Evolutionary conservation across 1,139 yeast species (phyloP).

Genomic region (Lodderomyces elongisporus): DNA sequence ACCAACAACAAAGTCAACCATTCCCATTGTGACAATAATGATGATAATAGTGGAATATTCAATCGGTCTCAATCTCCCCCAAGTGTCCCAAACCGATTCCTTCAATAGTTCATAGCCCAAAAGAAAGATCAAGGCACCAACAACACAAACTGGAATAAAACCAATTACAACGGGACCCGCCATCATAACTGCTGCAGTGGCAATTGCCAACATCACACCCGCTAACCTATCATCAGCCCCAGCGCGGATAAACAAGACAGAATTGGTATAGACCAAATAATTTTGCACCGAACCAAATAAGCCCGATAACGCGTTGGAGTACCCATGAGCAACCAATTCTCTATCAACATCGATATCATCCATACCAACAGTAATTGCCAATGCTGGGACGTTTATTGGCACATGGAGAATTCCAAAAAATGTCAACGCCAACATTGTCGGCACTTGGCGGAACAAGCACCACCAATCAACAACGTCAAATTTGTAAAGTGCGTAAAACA

Average conservation of each 20-base stretch:
- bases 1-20: conserved; percentile 91
- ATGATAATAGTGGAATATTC: conserved; percentile 81
- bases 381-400: conserved; percentile 95
- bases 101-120: conserved; percentile 85
- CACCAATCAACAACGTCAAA: conserved; percentile 70
- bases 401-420: conserved; percentile 94
- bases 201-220: conserved; percentile 78
- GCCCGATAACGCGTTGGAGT: conserved; percentile 86
- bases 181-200: conserved; percentile 75
- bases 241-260: conserved; percentile 83
- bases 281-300: conserved; percentile 83
- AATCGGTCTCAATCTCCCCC: conserved; percentile 65
- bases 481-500: conserved; percentile 69
- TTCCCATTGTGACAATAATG: conserved; percentile 91
- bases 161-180: conserved; percentile 93
- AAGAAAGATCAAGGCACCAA: conserved; percentile 83
- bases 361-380: conserved; percentile 85
- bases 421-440: conserved; percentile 92
- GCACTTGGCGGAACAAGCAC: conserved; percentile 63
- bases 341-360: conserved; percentile 86
- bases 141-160: conserved; percentile 90
- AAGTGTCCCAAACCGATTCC: conserved; percentile 83
- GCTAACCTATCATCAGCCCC: conserved; percentile 91
- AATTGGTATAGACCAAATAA: conserved; percentile 89
- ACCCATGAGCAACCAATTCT: conserved; percentile 92